phyloP scores from a whole-genome alignment of 306 rosid species.

The Malus orientalis region DNA sequence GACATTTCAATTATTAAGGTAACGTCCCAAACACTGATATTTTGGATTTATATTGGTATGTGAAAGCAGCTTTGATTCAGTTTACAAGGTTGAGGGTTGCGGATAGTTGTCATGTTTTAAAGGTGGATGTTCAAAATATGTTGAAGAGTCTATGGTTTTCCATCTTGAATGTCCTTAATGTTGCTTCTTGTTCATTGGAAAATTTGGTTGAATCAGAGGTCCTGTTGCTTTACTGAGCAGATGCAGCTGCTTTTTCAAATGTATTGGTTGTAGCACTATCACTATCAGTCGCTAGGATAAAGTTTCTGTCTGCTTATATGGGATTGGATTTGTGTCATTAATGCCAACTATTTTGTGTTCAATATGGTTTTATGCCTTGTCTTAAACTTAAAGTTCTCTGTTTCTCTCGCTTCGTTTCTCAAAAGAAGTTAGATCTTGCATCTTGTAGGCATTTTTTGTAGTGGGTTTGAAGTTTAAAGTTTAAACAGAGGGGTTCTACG shows the following conservation, averaged over 20 bases:
- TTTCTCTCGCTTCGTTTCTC: neutral
- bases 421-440: neutral
- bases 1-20: constrained; percentile 17
- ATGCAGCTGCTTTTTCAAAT: neutral
- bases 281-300: neutral
- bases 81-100: neutral
- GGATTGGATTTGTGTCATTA: neutral
- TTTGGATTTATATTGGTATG: neutral
- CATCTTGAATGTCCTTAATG: neutral
- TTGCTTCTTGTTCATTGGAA: neutral
- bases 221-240: neutral
- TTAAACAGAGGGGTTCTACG: neutral
- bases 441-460: neutral
- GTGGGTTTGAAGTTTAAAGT: neutral
- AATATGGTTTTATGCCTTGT: no score
- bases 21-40: neutral
- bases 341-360: neutral
- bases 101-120: neutral
- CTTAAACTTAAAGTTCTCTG: neutral
- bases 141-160: neutral
- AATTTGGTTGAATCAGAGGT: neutral
- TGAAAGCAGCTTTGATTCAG: neutral
- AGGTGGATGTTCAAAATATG: neutral
- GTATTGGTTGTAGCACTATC: neutral
- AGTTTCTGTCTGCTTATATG: neutral